Evolutionary conservation across 225 moss, liverwort and hornwort genomes (phyloP).

Genomic region (Pleurozium schreberi): DNA sequence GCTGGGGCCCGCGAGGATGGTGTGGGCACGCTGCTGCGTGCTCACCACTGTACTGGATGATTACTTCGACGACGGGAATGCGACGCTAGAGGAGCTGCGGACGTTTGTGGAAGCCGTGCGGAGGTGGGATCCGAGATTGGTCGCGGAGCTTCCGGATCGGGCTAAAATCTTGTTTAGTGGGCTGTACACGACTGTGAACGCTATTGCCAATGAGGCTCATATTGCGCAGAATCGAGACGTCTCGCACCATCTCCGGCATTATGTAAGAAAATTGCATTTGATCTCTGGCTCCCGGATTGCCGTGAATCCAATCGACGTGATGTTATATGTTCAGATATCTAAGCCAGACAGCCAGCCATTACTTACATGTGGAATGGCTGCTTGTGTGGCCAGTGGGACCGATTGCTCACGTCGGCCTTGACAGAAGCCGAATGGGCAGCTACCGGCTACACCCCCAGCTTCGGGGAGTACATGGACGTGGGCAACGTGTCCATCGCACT

Average conservation of each 20-base stretch:
- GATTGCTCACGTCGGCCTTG: constrained; percentile 26
- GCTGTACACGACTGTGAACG: constrained; percentile 31
- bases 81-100: constrained; percentile 2
- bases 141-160: constrained; percentile 9
- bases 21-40: constrained; percentile 31
- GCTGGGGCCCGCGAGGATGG: constrained; percentile 23
- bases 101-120: constrained; percentile 15
- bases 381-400: constrained; percentile 31
- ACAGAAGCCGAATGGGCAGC: constrained; percentile 58
- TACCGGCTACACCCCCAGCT: constrained; percentile 9
- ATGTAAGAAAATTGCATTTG: not conserved
- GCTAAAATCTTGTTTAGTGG: constrained; percentile 34
- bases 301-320: not conserved
- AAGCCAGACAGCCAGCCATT: not conserved
- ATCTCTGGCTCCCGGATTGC: not conserved
- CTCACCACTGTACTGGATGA: constrained; percentile 46
- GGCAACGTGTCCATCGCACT: constrained; percentile 16
- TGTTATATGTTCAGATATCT: not conserved
- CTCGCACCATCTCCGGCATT: constrained; percentile 26
- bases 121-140: constrained; percentile 10
- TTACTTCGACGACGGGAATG: constrained; percentile 29
- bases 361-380: not conserved
- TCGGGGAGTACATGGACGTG: constrained; percentile 35
- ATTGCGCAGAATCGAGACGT: constrained; percentile 47
- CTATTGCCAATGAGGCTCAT: constrained; percentile 25